Evolutionary conservation across 495 filamentous ascomycete species (phyloP).

Genomic region (Xylaria bambusicola): DNA sequence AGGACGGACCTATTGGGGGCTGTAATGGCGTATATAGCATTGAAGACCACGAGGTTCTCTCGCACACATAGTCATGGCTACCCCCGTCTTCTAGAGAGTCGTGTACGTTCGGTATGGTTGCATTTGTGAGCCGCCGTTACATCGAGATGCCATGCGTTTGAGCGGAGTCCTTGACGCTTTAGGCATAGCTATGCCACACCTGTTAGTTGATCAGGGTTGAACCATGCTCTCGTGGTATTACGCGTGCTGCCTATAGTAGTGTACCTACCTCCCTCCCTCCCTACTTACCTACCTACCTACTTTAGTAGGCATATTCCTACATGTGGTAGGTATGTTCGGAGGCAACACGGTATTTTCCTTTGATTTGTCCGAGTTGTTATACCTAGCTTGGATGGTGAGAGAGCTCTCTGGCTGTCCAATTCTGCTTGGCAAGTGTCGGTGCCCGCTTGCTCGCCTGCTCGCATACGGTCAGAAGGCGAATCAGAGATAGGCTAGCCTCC

Average conservation of each 20-base stretch:
- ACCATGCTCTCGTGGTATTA: not conserved
- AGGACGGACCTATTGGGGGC: not conserved
- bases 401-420: slow-evolving; percentile 1
- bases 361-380: not conserved
- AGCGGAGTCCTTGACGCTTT: slow-evolving; percentile 9
- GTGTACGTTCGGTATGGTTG: slow-evolving; percentile 12
- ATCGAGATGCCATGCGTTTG: slow-evolving; percentile 13
- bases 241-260: too few species aligned
- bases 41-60: not conserved
- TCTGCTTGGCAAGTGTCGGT: slow-evolving; percentile 4
- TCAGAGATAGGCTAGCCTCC: not conserved
- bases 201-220: slow-evolving; percentile 7
- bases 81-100: not conserved
- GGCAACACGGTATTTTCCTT: not conserved
- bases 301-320: too few species aligned
- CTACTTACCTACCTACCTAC: too few species aligned
- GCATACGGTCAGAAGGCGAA: not conserved
- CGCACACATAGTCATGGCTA: not conserved
- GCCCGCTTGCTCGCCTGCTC: not conserved
- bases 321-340: not conserved
- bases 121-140: slow-evolving; percentile 18
- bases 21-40: not conserved
- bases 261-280: too few species aligned
- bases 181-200: slow-evolving; percentile 5
- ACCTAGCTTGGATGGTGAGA: too few species aligned